A percentile compares a stretch with the other conserved stretches of the same genome.
phyloP scores from a whole-genome alignment of 2,329 filamentous ascomycete species.

The Trichoderma lentiforme region DNA sequence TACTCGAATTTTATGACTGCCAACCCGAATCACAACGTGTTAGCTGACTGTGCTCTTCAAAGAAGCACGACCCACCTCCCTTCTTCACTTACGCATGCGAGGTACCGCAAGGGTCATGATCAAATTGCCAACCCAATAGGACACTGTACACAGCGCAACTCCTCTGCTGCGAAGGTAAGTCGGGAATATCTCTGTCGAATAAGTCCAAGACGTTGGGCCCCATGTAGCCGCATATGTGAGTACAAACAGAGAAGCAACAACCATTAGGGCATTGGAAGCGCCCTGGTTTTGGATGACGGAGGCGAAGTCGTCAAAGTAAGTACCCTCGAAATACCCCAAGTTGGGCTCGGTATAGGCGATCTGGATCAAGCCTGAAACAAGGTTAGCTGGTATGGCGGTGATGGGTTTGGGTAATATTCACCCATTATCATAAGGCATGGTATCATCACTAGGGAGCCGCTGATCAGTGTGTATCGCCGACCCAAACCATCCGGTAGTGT shows the following conservation, averaged over 20 bases:
- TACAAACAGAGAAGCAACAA: constrained; percentile 61
- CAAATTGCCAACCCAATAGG: constrained; percentile 36
- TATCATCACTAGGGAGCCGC: constrained; percentile 57
- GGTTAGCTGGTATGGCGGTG: neutral
- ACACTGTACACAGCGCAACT: constrained; percentile 41
- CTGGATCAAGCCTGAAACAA: neutral
- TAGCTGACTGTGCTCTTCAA: neutral
- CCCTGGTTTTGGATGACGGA: constrained; percentile 54
- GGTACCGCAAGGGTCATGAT: constrained; percentile 34
- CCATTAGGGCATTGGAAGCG: constrained; percentile 59
- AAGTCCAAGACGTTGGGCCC: constrained; percentile 46
- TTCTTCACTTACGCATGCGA: constrained; percentile 46
- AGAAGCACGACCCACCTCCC: neutral
- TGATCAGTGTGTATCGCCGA: constrained; percentile 53
- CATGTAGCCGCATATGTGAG: constrained; percentile 42
- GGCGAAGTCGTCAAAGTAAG: constrained; percentile 34
- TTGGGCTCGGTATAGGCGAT: neutral
- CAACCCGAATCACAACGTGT: neutral
- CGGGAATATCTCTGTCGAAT: constrained; percentile 47
- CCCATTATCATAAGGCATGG: constrained; percentile 61
- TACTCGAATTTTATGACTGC: neutral
- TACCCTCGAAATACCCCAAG: neutral
- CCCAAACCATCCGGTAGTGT: constrained; percentile 58
- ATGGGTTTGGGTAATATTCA: constrained; percentile 16
- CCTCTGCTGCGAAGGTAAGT: constrained; percentile 42